Evolutionary conservation across 768 basidiomycete genomes (phyloP).

Genomic region (Lactifluus piperatus): DNA sequence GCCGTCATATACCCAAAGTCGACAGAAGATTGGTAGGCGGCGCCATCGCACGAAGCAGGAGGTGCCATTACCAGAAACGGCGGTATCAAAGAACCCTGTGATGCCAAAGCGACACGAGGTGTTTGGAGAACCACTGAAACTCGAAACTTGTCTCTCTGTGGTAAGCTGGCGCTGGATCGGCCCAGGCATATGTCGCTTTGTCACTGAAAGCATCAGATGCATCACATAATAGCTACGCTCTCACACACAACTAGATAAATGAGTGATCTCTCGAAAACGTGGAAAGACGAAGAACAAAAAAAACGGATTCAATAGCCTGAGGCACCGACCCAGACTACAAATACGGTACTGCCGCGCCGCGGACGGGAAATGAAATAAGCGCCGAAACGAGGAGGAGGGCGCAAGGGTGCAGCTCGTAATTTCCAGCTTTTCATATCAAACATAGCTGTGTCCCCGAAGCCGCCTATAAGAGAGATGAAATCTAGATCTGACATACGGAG

Average conservation of each 20-base stretch:
- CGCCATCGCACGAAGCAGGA: background rate
- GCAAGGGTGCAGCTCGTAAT: background rate
- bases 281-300: background rate
- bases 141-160: background rate
- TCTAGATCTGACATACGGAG: constrained; percentile 4
- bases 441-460: constrained; percentile 2
- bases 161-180: background rate
- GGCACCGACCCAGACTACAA: too few species aligned
- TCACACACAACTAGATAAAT: background rate
- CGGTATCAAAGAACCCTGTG: constrained; percentile 12
- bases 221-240: background rate
- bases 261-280: background rate
- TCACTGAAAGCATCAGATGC: background rate
- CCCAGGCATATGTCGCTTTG: background rate
- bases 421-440: background rate
- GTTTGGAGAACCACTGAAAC: background rate
- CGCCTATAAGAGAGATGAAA: constrained; percentile 1
- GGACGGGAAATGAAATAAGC: constrained; percentile 3
- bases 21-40: background rate
- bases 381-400: background rate
- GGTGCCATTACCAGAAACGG: background rate
- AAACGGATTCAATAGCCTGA: too few species aligned
- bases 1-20: background rate
- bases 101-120: constrained; percentile 10
- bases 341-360: background rate